Percentiles rank a stretch among this genome's conserved stretches.
Evolutionary conservation across 768 basidiomycete species (phyloP).

Genomic region (Paxillus ammoniavirescens): DNA sequence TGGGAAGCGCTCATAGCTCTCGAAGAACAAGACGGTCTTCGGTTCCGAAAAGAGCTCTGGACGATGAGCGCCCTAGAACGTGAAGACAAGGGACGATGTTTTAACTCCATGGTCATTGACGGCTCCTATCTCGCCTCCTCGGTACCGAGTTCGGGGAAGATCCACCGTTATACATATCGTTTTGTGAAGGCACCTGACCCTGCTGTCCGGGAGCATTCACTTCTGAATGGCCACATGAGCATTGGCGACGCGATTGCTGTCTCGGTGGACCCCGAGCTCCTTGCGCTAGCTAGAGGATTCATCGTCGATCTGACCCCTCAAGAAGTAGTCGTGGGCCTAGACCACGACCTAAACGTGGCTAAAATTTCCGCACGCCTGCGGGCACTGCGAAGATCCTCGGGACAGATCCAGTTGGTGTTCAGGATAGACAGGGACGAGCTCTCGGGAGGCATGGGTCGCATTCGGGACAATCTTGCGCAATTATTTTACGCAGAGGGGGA

Average conservation of each 20-base stretch:
- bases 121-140: conserved; percentile 31
- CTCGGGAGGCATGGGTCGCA: conserved; percentile 78
- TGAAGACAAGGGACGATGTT: conserved; percentile 81
- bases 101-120: conserved; percentile 75
- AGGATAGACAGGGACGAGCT: conserved; percentile 95
- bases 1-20: conserved; percentile 87
- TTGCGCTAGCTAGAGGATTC: conserved; percentile 83
- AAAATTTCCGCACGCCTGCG: conserved; percentile 43
- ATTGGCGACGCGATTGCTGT: conserved; percentile 82
- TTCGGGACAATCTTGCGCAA: conserved; percentile 87
- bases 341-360: conserved; percentile 64
- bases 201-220: conserved; percentile 18
- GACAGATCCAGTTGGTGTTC: conserved; percentile 44
- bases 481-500: conserved; percentile 85
- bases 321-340: conserved; percentile 74
- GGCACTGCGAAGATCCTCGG: conserved; percentile 16
- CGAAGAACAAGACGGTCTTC: conserved; percentile 84
- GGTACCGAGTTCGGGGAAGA: conserved; percentile 44
- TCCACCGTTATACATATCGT: conserved; percentile 77
- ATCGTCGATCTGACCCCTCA: conserved; percentile 68
- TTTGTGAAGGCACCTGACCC: conserved; percentile 45
- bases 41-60: conserved; percentile 93
- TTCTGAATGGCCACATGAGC: conserved; percentile 78
- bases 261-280: conserved; percentile 83
- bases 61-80: conserved; percentile 80